A percentile compares a stretch with the other conserved stretches of the same genome.
Conservation (phyloP, 2,329 filamentous ascomycete genomes). For the Nemania serpens region DNA sequence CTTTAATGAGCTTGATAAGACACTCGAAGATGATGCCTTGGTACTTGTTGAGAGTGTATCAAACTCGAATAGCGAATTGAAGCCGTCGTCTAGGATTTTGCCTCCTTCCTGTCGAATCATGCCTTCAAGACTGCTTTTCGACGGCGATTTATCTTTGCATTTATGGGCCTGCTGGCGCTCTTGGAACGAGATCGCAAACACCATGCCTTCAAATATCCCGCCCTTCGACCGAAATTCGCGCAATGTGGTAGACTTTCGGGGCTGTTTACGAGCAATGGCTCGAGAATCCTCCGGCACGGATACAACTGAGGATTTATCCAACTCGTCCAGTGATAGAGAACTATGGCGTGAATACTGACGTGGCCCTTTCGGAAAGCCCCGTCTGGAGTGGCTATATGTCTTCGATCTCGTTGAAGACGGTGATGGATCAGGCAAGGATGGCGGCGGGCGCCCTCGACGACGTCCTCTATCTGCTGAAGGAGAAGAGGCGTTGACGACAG, state of each 20-base stretch:
- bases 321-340: constrained; percentile 55
- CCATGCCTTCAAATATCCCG: constrained; percentile 76
- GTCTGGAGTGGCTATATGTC: constrained; percentile 30
- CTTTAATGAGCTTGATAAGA: constrained; percentile 46
- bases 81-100: constrained; percentile 71
- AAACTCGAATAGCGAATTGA: constrained; percentile 76
- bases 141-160: constrained; percentile 54
- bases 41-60: constrained; percentile 39
- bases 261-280: constrained; percentile 25
- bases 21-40: constrained; percentile 31
- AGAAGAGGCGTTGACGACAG: constrained; percentile 36
- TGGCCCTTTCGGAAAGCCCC: constrained; percentile 36
- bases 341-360: constrained; percentile 37
- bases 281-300: constrained; percentile 35
- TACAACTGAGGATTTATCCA: constrained; percentile 47
- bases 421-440: constrained; percentile 29
- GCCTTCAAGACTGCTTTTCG: constrained; percentile 54
- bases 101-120: constrained; percentile 75
- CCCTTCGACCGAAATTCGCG: constrained; percentile 25
- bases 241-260: constrained; percentile 30
- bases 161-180: constrained; percentile 54
- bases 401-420: constrained; percentile 35
- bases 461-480: constrained; percentile 41
- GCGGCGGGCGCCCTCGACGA: constrained; percentile 34
- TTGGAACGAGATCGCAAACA: constrained; percentile 81